These are phyloP conservation scores for Fusarium nanum DNA, from an alignment of 2,329 filamentous ascomycete genomes.

Conservation along the genomic window DNA sequence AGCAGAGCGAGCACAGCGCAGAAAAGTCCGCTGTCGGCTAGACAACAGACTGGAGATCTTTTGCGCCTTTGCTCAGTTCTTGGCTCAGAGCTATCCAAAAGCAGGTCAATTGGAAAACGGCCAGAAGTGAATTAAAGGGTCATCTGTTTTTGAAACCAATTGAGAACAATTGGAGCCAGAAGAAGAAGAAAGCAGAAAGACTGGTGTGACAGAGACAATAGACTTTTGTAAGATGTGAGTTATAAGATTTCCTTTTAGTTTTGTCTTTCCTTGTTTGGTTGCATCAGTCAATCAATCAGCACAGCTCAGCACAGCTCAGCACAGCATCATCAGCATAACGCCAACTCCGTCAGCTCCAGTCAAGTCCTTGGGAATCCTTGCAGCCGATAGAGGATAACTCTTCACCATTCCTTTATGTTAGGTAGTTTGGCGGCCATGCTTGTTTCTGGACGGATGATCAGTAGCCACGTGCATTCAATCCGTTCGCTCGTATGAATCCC, in stretches of 20 bases:
- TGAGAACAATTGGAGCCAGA: neutral
- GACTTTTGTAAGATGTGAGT: constrained; percentile 40
- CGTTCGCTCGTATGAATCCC: constrained; percentile 34
- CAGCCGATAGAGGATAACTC: constrained; percentile 7
- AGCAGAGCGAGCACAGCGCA: neutral
- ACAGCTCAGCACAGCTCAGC: constrained; percentile 11
- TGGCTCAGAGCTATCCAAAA: constrained; percentile 13
- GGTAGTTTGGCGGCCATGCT: constrained; percentile 3
- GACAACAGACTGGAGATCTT: constrained; percentile 4
- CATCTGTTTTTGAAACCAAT: neutral
- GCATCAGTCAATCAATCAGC: neutral
- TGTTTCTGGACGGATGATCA: constrained; percentile 28
- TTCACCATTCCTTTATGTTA: neutral
- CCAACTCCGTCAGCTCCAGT: neutral
- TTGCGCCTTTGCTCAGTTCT: constrained; percentile 10
- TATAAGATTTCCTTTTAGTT: constrained; percentile 26
- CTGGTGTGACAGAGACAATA: constrained; percentile 20
- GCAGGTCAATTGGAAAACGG: constrained; percentile 19
- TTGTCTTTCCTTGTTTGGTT: constrained; percentile 20
- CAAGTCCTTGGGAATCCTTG: neutral
- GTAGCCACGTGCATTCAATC: constrained; percentile 33
- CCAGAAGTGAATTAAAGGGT: constrained; percentile 15
- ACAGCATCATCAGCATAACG: constrained; percentile 14
- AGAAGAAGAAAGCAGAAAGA: neutral
- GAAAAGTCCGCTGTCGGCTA: neutral